Percentiles rank a stretch among this genome's conserved stretches.
phyloP scores from a whole-genome alignment of 345 rosid genomes.

The Pugionium cornutum region DNA sequence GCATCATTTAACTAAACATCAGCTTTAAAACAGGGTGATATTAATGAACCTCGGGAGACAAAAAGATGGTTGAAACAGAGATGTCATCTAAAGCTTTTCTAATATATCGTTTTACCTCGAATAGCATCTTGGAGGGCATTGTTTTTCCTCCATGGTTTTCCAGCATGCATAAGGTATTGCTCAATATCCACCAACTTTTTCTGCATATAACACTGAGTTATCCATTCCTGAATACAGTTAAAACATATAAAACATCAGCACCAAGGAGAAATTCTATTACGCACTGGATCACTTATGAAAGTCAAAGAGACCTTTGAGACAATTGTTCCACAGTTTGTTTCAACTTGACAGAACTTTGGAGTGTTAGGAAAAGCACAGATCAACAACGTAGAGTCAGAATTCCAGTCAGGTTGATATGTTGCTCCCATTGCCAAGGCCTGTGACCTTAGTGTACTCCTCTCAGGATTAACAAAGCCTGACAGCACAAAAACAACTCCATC shows the following conservation, averaged over 20 bases:
- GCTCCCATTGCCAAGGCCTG: constrained; percentile 93
- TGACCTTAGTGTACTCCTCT: constrained; percentile 72
- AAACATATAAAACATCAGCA: constrained; percentile 14
- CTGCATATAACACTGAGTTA: constrained; percentile 63
- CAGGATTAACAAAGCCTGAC: constrained; percentile 90
- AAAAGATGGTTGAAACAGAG: constrained; percentile 2
- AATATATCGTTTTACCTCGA: constrained; percentile 44
- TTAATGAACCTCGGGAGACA: constrained; percentile 3
- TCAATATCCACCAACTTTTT: constrained; percentile 80
- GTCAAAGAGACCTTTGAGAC: constrained; percentile 63
- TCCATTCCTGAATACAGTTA: constrained; percentile 64
- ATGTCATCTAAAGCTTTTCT: constrained; percentile 19
- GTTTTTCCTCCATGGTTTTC: constrained; percentile 81
- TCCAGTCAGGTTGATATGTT: constrained; percentile 75
- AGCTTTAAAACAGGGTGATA: constrained; percentile 9
- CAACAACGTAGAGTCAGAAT: constrained; percentile 72
- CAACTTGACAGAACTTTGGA: constrained; percentile 89
- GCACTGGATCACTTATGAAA: neutral
- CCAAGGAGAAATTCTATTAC: neutral
- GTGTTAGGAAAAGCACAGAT: constrained; percentile 86
- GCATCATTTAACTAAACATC: constrained; percentile 8
- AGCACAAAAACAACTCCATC: constrained; percentile 84
- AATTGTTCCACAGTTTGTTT: constrained; percentile 69
- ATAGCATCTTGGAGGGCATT: constrained; percentile 33
- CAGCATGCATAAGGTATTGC: constrained; percentile 76